These are phyloP conservation scores for Capronia americana DNA, from an alignment of 2,329 filamentous ascomycete genomes.

Conservation along the genomic window DNA sequence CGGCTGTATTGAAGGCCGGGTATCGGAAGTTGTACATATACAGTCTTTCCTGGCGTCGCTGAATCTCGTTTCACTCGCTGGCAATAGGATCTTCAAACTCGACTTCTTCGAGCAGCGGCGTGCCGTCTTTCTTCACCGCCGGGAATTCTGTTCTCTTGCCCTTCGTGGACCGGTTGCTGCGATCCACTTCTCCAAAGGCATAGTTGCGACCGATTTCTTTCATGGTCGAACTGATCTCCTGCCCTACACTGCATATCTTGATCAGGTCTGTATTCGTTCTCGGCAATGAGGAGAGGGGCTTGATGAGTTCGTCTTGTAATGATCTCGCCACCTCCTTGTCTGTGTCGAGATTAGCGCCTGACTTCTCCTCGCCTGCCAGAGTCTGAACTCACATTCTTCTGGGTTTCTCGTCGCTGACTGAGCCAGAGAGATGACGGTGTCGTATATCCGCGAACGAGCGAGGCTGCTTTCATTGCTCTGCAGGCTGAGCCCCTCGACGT, in stretches of 20 bases:
- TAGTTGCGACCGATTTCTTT: background rate
- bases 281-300: background rate
- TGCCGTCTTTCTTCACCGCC: background rate
- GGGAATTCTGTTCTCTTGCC: background rate
- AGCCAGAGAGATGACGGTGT: background rate
- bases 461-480: background rate
- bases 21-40: background rate
- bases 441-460: slow-evolving; percentile 4
- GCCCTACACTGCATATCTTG: background rate
- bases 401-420: background rate
- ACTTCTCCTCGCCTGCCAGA: background rate
- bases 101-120: background rate
- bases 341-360: background rate
- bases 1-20: background rate
- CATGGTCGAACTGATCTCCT: background rate
- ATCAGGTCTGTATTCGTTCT: background rate
- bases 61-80: background rate
- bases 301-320: background rate
- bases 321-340: background rate
- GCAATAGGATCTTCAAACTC: background rate
- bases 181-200: background rate
- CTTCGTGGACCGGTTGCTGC: background rate
- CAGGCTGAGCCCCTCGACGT: background rate
- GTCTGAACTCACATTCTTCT: background rate
- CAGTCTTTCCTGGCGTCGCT: background rate